phyloP scores from a whole-genome alignment of 768 basidiomycete species.

The Amanita pallidorosea region DNA sequence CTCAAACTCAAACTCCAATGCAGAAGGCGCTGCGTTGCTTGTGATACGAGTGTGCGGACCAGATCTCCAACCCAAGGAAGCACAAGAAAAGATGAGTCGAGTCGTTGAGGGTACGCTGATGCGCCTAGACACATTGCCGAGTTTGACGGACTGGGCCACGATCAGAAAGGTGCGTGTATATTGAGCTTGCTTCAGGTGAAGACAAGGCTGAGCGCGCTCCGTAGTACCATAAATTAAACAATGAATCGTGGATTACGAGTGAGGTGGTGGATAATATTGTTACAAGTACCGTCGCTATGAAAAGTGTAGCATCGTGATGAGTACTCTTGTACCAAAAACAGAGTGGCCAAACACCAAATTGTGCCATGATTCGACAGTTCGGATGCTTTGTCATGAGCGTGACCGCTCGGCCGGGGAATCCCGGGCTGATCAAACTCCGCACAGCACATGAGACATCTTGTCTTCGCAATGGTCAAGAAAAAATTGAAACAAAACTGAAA shows the following conservation, averaged over 20 bases:
- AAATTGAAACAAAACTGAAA: too few species aligned
- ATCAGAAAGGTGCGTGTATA: conserved; percentile 56
- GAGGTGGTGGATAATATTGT: conserved; percentile 54
- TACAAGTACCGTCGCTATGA: conserved; percentile 73
- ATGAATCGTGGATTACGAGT: conserved; percentile 31
- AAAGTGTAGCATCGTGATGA: conserved; percentile 37
- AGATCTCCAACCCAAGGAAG: conserved; percentile 19
- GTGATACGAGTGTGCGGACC: conserved; percentile 56
- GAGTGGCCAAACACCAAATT: too few species aligned
- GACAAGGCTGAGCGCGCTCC: not conserved
- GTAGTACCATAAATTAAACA: conserved; percentile 63
- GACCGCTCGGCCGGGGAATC: too few species aligned
- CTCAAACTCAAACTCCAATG: conserved; percentile 5
- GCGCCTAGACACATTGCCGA: conserved; percentile 30
- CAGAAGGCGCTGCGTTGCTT: conserved; percentile 35
- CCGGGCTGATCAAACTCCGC: too few species aligned
- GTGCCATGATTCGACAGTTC: too few species aligned
- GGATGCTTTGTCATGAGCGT: too few species aligned
- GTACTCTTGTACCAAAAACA: too few species aligned
- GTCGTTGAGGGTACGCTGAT: conserved; percentile 50
- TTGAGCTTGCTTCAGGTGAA: not conserved
- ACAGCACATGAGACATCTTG: too few species aligned
- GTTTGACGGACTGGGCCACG: conserved; percentile 57
- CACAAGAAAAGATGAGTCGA: conserved; percentile 41
- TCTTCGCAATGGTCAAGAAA: too few species aligned